Evolutionary conservation across 1,284 basidiomycete genomes (phyloP), one percentile per base, ranked within the genome.

Genomic region (Microbotryum scabiosae): DNA sequence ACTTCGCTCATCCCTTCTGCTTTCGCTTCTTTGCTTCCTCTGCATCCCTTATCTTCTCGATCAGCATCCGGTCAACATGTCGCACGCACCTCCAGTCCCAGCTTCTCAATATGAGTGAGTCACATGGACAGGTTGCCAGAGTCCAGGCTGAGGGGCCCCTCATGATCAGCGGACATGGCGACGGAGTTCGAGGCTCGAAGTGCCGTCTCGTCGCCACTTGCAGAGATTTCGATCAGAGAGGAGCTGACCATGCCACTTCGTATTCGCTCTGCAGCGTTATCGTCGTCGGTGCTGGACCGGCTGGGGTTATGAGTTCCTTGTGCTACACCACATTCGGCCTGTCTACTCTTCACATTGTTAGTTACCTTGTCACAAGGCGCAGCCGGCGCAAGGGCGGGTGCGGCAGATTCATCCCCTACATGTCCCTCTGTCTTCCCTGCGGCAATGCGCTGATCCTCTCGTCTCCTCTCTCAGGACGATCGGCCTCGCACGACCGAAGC

Each of bases 401-500:
- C 12, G 36, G 36, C 36, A 41, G 36, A 41, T 41, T 41, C 36
- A 41, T 12, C 36, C 36, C 36, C 36, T 12, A 41, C 36, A 41
- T 41, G 36, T 18, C 36, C 36, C 16, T 5, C 14, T 5, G 36
- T 12, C 16, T 12, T 41, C 36, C 36, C 36, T 41, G 36, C 12
- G 36, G 16, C 36, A 41, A 41, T 4, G 36, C 12, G 12, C 36
- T 41, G 26, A 41, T 12, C 30, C 36, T 41, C 16, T 18, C 16
- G 36, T 52, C 51, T 52, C 25, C n/a, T 28, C 8, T 25, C 32
- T 28, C 16, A 43, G 36, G 65, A 76, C 57, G 73, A 76, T 65
- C 72, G 76, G 18, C 70, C 75, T 12, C 70, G 72, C 49, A 73
- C 74, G n/a, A 77, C 76, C 4, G 71, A 70, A 26, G 75, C 75